phyloP scores from a whole-genome alignment of 2,329 filamentous ascomycete genomes.

The Hansfordia pulvinata region DNA sequence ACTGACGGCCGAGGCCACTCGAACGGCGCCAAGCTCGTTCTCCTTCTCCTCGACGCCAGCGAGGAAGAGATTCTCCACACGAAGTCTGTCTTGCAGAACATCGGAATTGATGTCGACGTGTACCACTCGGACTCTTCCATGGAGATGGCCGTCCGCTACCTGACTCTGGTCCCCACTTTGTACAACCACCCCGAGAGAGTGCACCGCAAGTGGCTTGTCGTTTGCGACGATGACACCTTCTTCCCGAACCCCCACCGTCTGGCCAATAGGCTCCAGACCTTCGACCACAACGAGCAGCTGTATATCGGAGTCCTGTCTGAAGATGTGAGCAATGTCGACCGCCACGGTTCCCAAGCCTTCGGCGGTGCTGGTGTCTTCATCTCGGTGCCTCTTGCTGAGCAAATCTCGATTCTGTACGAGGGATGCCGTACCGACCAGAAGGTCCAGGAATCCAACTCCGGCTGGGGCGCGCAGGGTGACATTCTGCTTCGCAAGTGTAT shows the following conservation, averaged over 20 bases:
- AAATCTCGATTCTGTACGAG: conserved; percentile 29
- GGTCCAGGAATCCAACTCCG: conserved; percentile 38
- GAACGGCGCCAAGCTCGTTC: conserved; percentile 41
- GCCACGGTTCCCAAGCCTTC: conserved; percentile 50
- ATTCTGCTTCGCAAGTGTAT: conserved; percentile 50
- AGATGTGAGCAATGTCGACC: conserved; percentile 42
- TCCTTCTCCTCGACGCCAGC: conserved; percentile 38
- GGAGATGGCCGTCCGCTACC: conserved; percentile 45
- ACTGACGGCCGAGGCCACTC: conserved; percentile 40
- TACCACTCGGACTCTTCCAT: conserved; percentile 36
- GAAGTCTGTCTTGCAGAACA: conserved; percentile 26
- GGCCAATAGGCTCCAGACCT: conserved; percentile 33
- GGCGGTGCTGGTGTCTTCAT: conserved; percentile 52
- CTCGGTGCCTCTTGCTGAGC: conserved; percentile 33
- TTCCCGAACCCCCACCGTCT: conserved; percentile 45
- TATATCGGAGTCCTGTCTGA: conserved; percentile 51
- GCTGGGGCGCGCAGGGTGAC: conserved; percentile 47
- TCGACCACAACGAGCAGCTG: conserved; percentile 35
- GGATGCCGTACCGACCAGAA: conserved; percentile 34
- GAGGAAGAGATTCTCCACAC: conserved; percentile 36
- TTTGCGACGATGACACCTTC: conserved; percentile 53
- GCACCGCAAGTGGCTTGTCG: conserved; percentile 43
- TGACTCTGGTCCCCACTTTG: conserved; percentile 38
- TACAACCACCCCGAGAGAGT: conserved; percentile 35
- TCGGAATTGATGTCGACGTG: conserved; percentile 43